Evolutionary conservation across 2,329 filamentous ascomycete genomes (phyloP), one percentile per base, ranked within the genome.

Genomic region (Colletotrichum sp.): DNA sequence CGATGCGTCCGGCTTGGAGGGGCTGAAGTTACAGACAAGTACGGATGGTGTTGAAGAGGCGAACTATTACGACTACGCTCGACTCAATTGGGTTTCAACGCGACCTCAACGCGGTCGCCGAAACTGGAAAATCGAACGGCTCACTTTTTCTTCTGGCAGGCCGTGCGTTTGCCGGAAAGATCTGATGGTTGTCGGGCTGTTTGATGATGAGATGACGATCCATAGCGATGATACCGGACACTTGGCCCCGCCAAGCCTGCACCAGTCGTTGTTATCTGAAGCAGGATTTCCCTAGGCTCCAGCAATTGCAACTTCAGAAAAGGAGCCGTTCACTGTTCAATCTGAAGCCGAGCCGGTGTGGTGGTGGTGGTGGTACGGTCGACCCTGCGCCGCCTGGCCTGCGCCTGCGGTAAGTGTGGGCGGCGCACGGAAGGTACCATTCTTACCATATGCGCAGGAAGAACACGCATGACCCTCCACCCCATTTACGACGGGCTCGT

Each of bases 321-420:
- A 2, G 18, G 39, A 44, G 39, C 39, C 63, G 55, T 72, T 44
- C 24, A 62, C 60, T 21, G 49, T 36, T 49, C 18, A 44, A 72
- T 64, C 71, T 69, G 71, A 74, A 63, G 66, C 71, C 44, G 71
- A 71, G 60, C 72, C 68, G 68, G 68, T 57, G 52, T 57, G 66
- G 44, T 57, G 34, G 60, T 65, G 36, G 16, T 64, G 30, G 60
- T n/a, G 30, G 15, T 36, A 39, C n/a, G 30, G 39, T 44, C 39
- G 39, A n/a, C 39, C 18, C 39, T 44, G 39, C 18, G 39, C 39
- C 39, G 39, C 39, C 39, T 44, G 18, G 39, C 39, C 18, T 36
- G n/a, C 24, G 32, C 34, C 15, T n/a, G 52, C 52, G 52, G 52
- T 59, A 59, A 28, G 52, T 59, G 26, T 59, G 52, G 52, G 52